phyloP scores from a whole-genome alignment of 306 rosid species.

The Parietaria judaica region DNA sequence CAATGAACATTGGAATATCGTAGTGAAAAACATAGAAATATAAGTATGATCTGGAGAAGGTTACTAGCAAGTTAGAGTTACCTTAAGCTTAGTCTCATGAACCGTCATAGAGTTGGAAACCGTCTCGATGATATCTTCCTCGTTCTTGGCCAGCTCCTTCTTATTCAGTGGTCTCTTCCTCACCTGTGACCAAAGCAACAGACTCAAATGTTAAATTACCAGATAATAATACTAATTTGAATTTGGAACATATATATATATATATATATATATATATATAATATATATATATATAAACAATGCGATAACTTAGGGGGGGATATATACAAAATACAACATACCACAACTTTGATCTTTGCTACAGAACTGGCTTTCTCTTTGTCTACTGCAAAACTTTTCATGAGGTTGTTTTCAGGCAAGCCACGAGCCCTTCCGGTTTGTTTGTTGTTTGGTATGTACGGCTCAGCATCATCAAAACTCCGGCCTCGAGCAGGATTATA shows the following conservation, averaged over 20 bases:
- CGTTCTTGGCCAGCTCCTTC: conserved; percentile 85
- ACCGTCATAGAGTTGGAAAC: conserved; percentile 69
- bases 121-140: conserved; percentile 91
- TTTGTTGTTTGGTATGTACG: conserved; percentile 47
- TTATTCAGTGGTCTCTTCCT: conserved; percentile 95
- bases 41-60: not conserved
- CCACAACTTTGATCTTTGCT: conserved; percentile 99
- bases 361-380: conserved; percentile 86
- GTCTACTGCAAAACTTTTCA: conserved; percentile 65
- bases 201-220: conserved; percentile 2
- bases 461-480: conserved; percentile 80
- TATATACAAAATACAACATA: conserved; percentile 46
- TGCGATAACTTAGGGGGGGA: not conserved
- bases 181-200: conserved; percentile 50
- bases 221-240: conserved; percentile 14
- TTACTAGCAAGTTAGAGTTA: conserved; percentile 10
- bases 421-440: conserved; percentile 57
- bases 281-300: no score
- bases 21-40: not conserved
- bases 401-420: conserved; percentile 53
- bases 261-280: no score
- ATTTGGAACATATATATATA: not conserved
- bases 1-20: not conserved
- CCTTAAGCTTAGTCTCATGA: conserved; percentile 96
- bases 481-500: conserved; percentile 42